phyloP scores from a whole-genome alignment of 768 basidiomycete species.

The Rubroboletus pulcherrimus region DNA sequence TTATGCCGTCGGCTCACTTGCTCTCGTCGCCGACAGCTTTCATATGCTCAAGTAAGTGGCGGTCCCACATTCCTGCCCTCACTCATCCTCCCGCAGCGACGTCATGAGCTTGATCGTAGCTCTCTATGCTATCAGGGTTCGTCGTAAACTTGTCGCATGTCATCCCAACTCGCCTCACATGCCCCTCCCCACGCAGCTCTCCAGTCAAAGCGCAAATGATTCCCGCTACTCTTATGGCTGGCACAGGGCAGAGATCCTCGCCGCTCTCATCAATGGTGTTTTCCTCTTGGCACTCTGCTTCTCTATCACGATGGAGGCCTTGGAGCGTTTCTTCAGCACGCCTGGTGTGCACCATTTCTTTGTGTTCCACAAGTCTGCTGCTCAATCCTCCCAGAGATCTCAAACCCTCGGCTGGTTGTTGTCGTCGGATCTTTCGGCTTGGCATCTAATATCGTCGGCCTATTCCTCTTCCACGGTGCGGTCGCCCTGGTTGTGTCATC shows the following conservation, averaged over 20 bases:
- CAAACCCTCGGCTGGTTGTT: slow-evolving; percentile 83
- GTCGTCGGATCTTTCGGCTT: slow-evolving; percentile 88
- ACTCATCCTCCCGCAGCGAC: slow-evolving; percentile 57
- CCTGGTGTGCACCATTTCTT: slow-evolving; percentile 48
- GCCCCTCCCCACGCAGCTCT: slow-evolving; percentile 46
- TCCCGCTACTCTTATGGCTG: slow-evolving; percentile 96
- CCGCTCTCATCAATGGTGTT: slow-evolving; percentile 93
- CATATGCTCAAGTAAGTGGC: slow-evolving; percentile 93
- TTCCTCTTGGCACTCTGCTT: slow-evolving; percentile 97
- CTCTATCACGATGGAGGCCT: slow-evolving; percentile 89
- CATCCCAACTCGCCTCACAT: slow-evolving; percentile 5
- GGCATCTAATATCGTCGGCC: slow-evolving; percentile 86
- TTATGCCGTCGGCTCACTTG: slow-evolving; percentile 93
- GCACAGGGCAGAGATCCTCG: slow-evolving; percentile 96
- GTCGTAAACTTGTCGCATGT: slow-evolving; percentile 1
- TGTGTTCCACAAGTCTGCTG: neutral
- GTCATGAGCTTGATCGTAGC: slow-evolving; percentile 94
- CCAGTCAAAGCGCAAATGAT: slow-evolving; percentile 53
- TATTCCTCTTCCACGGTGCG: slow-evolving; percentile 93
- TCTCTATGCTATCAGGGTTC: slow-evolving; percentile 86
- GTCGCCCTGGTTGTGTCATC: neutral
- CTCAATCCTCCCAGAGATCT: slow-evolving; percentile 59
- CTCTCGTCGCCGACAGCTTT: slow-evolving; percentile 94
- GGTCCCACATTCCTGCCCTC: neutral
- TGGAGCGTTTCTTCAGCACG: slow-evolving; percentile 83